A percentile compares a stretch with the other conserved stretches of the same genome.
Conservation (phyloP, 768 basidiomycete genomes). For the Boletus speciosus region DNA sequence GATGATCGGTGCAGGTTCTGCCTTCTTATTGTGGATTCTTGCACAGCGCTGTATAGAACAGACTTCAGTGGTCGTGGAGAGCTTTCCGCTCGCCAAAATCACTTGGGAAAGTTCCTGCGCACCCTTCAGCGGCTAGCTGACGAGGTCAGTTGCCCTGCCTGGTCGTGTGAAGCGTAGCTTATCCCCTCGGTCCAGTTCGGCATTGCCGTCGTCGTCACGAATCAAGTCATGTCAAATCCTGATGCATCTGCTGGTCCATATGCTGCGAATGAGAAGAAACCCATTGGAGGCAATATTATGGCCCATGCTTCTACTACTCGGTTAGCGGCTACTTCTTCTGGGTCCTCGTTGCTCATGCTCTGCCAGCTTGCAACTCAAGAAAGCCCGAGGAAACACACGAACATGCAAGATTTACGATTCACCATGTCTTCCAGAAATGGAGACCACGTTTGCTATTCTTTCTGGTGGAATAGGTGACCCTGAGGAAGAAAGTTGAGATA, state of each 20-base stretch:
- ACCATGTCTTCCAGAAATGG: slow-evolving; percentile 94
- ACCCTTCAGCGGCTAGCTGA: slow-evolving; percentile 92
- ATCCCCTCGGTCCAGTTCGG: slow-evolving; percentile 64
- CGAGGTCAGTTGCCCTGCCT: slow-evolving; percentile 57
- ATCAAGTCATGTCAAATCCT: slow-evolving; percentile 99
- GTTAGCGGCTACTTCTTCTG: slow-evolving; percentile 37
- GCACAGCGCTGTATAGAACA: slow-evolving; percentile 91
- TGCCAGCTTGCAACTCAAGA: slow-evolving; percentile 80
- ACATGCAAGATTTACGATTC: slow-evolving; percentile 98
- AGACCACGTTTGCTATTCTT: slow-evolving; percentile 93
- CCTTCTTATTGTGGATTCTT: slow-evolving; percentile 93
- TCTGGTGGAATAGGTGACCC: slow-evolving; percentile 91
- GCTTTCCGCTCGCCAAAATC: slow-evolving; percentile 90
- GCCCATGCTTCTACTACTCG: slow-evolving; percentile 98
- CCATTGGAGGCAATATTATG: slow-evolving; percentile 98
- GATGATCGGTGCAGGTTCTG: slow-evolving; percentile 66
- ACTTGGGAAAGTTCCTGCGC: slow-evolving; percentile 92
- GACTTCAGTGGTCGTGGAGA: slow-evolving; percentile 97
- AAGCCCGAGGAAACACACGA: slow-evolving; percentile 86
- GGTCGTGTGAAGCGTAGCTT: slow-evolving; percentile 1
- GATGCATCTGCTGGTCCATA: slow-evolving; percentile 90
- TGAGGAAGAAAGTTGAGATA: slow-evolving; percentile 68
- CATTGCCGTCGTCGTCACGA: slow-evolving; percentile 94
- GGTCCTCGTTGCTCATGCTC: slow-evolving; percentile 4
- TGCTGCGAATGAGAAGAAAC: slow-evolving; percentile 92